Evolutionary conservation across 2,329 filamentous ascomycete genomes (phyloP).

Genomic region (Chalara sp.): DNA sequence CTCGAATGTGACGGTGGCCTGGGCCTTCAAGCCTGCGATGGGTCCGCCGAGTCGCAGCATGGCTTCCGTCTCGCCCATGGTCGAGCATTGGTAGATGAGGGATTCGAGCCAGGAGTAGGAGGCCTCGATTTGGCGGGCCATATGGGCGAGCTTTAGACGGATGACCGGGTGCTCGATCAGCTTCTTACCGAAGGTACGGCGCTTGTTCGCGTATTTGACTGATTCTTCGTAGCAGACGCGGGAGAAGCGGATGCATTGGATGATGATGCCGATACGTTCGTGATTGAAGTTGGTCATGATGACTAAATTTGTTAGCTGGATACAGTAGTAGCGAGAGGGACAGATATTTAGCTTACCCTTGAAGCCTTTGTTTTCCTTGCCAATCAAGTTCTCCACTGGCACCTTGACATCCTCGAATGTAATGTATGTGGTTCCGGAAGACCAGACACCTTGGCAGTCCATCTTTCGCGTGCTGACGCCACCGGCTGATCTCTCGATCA

Average conservation of each 20-base stretch:
- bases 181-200: constrained; percentile 91
- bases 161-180: constrained; percentile 97
- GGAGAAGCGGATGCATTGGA: constrained; percentile 91
- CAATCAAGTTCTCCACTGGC: constrained; percentile 95
- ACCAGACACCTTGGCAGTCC: constrained; percentile 98
- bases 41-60: constrained; percentile 94
- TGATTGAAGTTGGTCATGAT: constrained; percentile 99
- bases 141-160: constrained; percentile 93
- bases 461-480: constrained; percentile 91
- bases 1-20: constrained; percentile 90
- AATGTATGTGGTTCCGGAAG: constrained; percentile 90
- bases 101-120: constrained; percentile 97
- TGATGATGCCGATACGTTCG: constrained; percentile 97
- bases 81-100: constrained; percentile 84
- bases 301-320: constrained; percentile 42
- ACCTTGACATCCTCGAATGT: constrained; percentile 99
- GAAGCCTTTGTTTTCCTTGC: constrained; percentile 98
- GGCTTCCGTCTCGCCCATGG: constrained; percentile 90
- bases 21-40: constrained; percentile 90
- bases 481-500: constrained; percentile 79
- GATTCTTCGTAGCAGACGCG: constrained; percentile 97
- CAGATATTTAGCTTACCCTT: constrained; percentile 44
- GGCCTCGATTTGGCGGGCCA: constrained; percentile 96
- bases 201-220: constrained; percentile 95
- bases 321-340: background rate